Evolutionary conservation across 768 basidiomycete species (phyloP).

Genomic region (Termitomyces sp.): DNA sequence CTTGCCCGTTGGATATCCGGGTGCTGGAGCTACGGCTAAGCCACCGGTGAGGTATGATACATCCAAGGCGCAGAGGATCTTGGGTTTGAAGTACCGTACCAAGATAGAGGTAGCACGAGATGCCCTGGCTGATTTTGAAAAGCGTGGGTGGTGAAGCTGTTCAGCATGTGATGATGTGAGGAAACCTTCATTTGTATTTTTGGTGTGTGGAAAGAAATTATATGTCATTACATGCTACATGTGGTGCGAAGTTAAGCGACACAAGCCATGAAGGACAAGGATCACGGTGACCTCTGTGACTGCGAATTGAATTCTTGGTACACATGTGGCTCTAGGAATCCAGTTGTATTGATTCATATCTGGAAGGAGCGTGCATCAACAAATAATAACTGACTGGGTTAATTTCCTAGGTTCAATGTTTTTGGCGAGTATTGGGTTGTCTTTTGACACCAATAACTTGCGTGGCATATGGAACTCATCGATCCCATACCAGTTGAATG

Average conservation of each 20-base stretch:
- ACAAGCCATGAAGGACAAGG: not conserved
- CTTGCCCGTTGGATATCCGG: constrained; percentile 28
- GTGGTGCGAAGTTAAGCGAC: not conserved
- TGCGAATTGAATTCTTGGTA: too few relatives aligned
- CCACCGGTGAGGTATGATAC: constrained; percentile 26
- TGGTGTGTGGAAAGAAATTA: not conserved
- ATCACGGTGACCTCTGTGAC: too few relatives aligned
- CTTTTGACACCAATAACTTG: too few relatives aligned
- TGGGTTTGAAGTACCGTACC: constrained; percentile 35
- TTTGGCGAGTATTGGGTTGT: too few relatives aligned
- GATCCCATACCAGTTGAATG: too few relatives aligned
- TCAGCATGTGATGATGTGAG: not conserved
- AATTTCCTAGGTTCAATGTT: too few relatives aligned
- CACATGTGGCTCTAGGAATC: too few relatives aligned
- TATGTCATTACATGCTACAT: not conserved
- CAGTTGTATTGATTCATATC: too few relatives aligned
- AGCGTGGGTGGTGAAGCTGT: constrained; percentile 30
- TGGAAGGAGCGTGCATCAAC: too few relatives aligned
- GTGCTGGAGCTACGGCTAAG: constrained; percentile 19
- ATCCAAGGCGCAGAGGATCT: constrained; percentile 30
- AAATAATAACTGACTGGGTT: too few relatives aligned
- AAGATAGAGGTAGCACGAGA: constrained; percentile 35
- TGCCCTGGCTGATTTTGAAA: constrained; percentile 35
- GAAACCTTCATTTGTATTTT: not conserved
- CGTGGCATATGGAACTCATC: too few relatives aligned